phyloP scores from a whole-genome alignment of 495 filamentous ascomycete species.

The Xylaria grammica region DNA sequence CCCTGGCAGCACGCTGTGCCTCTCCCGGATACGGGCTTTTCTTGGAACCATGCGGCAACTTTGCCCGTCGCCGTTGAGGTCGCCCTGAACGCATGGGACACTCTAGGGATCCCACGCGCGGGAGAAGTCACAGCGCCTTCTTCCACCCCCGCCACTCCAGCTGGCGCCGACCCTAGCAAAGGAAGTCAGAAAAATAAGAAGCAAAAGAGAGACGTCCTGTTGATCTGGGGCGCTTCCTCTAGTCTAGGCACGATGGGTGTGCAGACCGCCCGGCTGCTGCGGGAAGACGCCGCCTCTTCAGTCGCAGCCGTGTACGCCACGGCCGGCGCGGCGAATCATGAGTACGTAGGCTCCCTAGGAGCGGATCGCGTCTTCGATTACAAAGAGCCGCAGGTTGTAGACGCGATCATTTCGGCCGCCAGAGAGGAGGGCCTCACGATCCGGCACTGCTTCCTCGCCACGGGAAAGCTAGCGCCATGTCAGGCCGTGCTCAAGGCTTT shows the following conservation, averaged over 20 bases:
- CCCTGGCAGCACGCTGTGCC: slow-evolving; percentile 36
- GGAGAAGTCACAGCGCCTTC: slow-evolving; percentile 23
- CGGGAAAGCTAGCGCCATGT: slow-evolving; percentile 30
- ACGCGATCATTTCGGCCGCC: slow-evolving; percentile 48
- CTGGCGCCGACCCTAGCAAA: slow-evolving; percentile 29
- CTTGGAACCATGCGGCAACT: slow-evolving; percentile 51
- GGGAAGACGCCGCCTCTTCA: background rate
- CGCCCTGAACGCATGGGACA: slow-evolving; percentile 36
- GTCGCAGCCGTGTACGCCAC: slow-evolving; percentile 56
- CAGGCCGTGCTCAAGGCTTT: slow-evolving; percentile 20
- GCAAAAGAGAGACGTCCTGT: slow-evolving; percentile 32
- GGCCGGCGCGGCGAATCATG: slow-evolving; percentile 51
- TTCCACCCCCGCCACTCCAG: background rate
- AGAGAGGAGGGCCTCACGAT: slow-evolving; percentile 48
- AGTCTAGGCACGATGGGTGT: slow-evolving; percentile 49
- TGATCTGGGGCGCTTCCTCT: slow-evolving; percentile 58
- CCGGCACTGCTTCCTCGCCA: slow-evolving; percentile 49
- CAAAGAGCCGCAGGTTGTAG: slow-evolving; percentile 48
- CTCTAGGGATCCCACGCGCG: slow-evolving; percentile 39
- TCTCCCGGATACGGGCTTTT: slow-evolving; percentile 44
- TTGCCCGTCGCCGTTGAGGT: slow-evolving; percentile 48
- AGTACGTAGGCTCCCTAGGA: slow-evolving; percentile 51
- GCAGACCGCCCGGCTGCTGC: slow-evolving; percentile 44
- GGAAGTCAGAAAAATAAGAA: slow-evolving; percentile 3
- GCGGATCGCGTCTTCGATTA: slow-evolving; percentile 59